Conservation (phyloP, 1,284 basidiomycete genomes). For the Cutaneotrichosporon sp. region DNA sequence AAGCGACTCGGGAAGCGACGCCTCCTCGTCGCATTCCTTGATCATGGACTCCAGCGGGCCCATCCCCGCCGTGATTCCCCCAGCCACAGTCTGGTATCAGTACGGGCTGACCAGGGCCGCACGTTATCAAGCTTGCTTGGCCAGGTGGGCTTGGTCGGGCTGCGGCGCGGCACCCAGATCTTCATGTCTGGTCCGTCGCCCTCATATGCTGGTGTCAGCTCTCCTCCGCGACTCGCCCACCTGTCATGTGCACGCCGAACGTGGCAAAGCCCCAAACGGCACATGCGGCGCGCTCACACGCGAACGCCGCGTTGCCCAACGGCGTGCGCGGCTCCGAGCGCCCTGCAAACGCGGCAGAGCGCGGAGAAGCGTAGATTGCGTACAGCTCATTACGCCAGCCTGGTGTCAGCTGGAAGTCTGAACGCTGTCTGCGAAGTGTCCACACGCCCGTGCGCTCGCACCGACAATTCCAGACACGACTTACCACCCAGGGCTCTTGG, state of each 20-base stretch:
- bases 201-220: conserved; percentile 37
- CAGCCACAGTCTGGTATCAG: conserved; percentile 50
- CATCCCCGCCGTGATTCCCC: conserved; percentile 64
- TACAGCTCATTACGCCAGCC: conserved; percentile 83
- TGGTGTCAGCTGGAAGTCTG: conserved; percentile 12
- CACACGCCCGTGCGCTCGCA: no score
- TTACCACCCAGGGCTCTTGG: conserved; percentile 44
- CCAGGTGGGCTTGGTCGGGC: conserved; percentile 79
- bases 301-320: conserved; percentile 65
- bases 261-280: conserved; percentile 85
- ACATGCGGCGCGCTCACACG: conserved; percentile 75
- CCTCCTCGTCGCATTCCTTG: conserved; percentile 92
- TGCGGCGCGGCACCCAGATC: conserved; percentile 84
- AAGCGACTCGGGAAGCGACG: conserved; percentile 63
- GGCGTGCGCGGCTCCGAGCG: neutral
- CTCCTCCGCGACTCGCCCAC: conserved; percentile 21
- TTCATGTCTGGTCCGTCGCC: conserved; percentile 49
- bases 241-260: conserved; percentile 54
- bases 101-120: neutral
- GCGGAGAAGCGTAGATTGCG: conserved; percentile 67
- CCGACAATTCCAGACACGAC: conserved; percentile 19
- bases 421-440: no score
- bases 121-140: conserved; percentile 37
- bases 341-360: conserved; percentile 48
- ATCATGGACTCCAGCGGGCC: conserved; percentile 68